These are phyloP conservation scores for Nemania sp. DNA, from an alignment of 2,329 filamentous ascomycete species.

Conservation along the genomic window DNA sequence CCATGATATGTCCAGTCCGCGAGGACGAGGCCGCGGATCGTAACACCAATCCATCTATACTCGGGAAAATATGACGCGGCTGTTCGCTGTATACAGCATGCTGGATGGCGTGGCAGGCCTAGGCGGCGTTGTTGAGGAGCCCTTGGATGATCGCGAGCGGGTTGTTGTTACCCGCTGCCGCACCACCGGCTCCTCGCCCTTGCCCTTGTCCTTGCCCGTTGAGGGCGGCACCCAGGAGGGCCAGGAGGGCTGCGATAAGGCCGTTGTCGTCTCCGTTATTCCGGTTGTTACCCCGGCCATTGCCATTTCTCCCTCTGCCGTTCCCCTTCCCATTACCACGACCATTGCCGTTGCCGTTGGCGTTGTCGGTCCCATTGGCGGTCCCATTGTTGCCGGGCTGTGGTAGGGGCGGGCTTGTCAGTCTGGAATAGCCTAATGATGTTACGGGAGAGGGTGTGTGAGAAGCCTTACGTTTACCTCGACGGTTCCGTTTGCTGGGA, in stretches of 20 bases:
- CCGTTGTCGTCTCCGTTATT: conserved; percentile 6
- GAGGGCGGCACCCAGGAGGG: conserved; percentile 6
- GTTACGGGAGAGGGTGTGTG: too few relatives aligned
- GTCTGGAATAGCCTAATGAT: too few relatives aligned
- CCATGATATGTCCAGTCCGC: not conserved
- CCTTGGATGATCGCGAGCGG: conserved; percentile 7
- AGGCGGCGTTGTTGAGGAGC: conserved; percentile 9
- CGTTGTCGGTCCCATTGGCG: conserved; percentile 9
- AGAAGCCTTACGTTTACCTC: conserved; percentile 8
- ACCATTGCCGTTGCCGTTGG: conserved; percentile 8
- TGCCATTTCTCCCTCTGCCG: not conserved
- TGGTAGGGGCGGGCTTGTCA: too few relatives aligned
- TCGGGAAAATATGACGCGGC: too few relatives aligned
- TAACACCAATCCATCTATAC: too few relatives aligned
- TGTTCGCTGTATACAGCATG: not conserved
- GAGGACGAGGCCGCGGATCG: not conserved
- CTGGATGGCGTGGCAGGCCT: not conserved
- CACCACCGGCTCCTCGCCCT: not conserved
- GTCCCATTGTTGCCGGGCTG: conserved; percentile 20
- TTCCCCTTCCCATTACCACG: not conserved
- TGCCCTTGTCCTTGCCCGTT: not conserved
- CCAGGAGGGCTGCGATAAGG: conserved; percentile 22
- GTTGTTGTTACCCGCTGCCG: conserved; percentile 3
- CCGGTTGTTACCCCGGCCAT: conserved; percentile 5
- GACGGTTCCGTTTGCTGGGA: conserved; percentile 10